Evolutionary conservation across 148 eudicot genomes (phyloP).

Genomic region (Arbutus unedo): DNA sequence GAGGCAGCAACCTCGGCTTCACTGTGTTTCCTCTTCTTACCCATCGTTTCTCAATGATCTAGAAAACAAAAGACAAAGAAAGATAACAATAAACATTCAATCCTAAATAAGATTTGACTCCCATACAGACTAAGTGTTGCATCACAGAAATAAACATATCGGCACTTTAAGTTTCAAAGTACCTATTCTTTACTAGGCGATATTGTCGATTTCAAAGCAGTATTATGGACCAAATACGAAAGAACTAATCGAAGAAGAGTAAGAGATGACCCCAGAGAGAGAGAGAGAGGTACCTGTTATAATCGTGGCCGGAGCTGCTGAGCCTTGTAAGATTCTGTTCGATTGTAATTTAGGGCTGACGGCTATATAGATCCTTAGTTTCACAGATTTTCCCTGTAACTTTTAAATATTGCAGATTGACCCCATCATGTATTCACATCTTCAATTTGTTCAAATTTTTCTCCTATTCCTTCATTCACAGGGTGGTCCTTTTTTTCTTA

Average conservation of each 20-base stretch:
- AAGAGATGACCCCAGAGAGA: neutral
- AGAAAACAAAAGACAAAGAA: neutral
- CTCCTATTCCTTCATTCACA: too few species aligned
- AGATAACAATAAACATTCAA: neutral
- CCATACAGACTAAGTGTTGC: neutral
- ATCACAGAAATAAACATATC: neutral
- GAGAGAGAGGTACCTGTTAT: neutral
- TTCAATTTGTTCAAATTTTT: too few species aligned
- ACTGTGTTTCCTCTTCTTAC: conserved; percentile 74
- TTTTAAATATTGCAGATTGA: neutral
- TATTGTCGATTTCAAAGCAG: too few species aligned
- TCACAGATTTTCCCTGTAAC: neutral
- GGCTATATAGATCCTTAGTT: neutral
- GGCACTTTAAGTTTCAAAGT: too few species aligned
- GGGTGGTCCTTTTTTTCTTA: too few species aligned
- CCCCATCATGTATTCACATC: neutral
- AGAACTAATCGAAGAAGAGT: too few species aligned
- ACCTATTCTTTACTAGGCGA: too few species aligned
- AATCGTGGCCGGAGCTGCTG: neutral
- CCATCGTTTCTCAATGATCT: conserved; percentile 29
- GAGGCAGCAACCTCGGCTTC: conserved; percentile 36
- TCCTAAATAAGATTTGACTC: neutral
- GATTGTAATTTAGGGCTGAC: neutral
- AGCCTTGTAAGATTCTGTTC: neutral
- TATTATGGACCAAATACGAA: too few species aligned